Percentiles rank a stretch among this genome's conserved stretches.
These are phyloP conservation scores for Starmera dryadoides DNA, from an alignment of 805 yeast genomes.

Conservation along the genomic window DNA sequence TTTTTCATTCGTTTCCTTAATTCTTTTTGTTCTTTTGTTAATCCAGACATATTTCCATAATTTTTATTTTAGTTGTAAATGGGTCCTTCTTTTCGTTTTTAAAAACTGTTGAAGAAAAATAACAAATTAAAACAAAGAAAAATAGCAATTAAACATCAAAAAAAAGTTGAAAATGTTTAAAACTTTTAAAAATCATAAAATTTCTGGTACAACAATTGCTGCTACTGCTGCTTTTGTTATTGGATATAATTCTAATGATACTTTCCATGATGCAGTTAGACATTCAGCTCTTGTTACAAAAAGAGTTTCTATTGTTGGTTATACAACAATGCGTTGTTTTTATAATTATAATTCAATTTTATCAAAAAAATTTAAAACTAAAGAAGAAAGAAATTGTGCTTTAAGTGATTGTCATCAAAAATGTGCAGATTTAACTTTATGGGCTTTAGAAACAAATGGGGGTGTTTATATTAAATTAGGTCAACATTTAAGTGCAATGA, in stretches of 20 bases:
- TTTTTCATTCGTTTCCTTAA: conserved; percentile 12
- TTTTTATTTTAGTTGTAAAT: no score
- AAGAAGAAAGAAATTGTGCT: conserved; percentile 43
- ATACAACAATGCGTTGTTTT: conserved; percentile 71
- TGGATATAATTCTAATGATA: conserved; percentile 6
- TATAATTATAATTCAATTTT: conserved; percentile 56
- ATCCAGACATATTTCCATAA: no score
- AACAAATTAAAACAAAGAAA: no score
- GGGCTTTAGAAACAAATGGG: conserved; percentile 78
- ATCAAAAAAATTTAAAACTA: conserved; percentile 31
- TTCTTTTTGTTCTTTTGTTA: conserved; percentile 10
- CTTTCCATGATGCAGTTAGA: conserved; percentile 43
- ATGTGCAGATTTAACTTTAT: conserved; percentile 74
- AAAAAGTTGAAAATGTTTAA: background rate
- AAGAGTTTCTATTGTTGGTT: conserved; percentile 55
- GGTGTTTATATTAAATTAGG: conserved; percentile 93
- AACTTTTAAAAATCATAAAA: background rate
- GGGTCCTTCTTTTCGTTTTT: no score
- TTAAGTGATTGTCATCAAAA: conserved; percentile 59
- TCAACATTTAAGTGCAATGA: conserved; percentile 88
- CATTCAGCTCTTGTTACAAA: conserved; percentile 46
- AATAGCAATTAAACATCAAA: no score
- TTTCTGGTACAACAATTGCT: background rate
- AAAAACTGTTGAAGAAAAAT: no score
- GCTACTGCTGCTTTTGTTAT: background rate